These are phyloP conservation scores for Paramecium bursaria DNA, from an alignment of 73 alveolate genomes.

Conservation along the genomic window DNA sequence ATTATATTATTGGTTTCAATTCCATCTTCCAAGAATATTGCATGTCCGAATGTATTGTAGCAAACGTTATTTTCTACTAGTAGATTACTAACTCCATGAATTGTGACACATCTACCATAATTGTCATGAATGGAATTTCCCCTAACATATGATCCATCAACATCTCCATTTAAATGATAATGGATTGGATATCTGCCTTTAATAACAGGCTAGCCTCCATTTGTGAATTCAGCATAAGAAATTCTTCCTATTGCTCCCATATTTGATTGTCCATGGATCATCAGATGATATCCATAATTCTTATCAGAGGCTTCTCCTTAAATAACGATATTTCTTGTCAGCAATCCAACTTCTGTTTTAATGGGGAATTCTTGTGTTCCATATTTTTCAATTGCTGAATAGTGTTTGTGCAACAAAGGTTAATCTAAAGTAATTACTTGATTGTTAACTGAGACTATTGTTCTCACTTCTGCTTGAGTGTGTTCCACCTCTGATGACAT, in stretches of 20 bases:
- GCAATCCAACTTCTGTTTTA: conserved; percentile 90
- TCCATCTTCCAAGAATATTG: conserved; percentile 91
- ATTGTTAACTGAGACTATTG: conserved; percentile 54
- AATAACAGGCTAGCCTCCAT: conserved; percentile 87
- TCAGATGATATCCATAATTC: conserved; percentile 82
- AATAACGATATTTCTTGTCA: conserved; percentile 81
- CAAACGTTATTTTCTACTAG: conserved; percentile 79
- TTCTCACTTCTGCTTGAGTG: conserved; percentile 79
- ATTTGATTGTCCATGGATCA: conserved; percentile 80
- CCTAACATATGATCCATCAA: conserved; percentile 78
- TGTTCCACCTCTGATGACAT: conserved; percentile 79
- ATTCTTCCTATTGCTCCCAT: conserved; percentile 75
- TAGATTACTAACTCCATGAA: conserved; percentile 84
- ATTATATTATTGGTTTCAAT: conserved; percentile 82
- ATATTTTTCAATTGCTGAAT: conserved; percentile 48
- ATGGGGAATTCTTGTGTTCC: conserved; percentile 70
- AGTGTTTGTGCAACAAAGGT: conserved; percentile 43
- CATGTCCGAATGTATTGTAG: conserved; percentile 84
- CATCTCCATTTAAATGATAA: conserved; percentile 87
- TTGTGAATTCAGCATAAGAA: conserved; percentile 77
- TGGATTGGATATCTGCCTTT: conserved; percentile 92
- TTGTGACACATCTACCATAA: conserved; percentile 84
- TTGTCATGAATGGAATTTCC: conserved; percentile 85
- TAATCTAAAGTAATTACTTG: too few relatives aligned
- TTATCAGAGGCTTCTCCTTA: conserved; percentile 80